Percentiles rank a stretch among this genome's conserved stretches.
Conservation (phyloP, 208 protist genomes). For the Trypanosoma conorhini region DNA sequence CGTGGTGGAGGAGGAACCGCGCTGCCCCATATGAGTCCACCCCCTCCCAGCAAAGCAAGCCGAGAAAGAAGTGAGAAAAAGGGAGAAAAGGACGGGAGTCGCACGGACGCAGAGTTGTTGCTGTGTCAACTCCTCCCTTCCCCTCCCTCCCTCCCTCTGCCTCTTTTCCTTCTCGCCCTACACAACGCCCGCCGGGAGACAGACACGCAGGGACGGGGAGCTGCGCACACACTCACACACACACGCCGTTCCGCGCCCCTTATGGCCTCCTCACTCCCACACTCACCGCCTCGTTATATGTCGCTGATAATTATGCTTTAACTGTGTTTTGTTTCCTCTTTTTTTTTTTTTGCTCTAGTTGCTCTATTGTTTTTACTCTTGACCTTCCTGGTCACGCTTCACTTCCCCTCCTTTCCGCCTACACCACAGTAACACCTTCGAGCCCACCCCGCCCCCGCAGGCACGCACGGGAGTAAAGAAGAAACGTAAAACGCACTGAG, state of each 20-base stretch:
- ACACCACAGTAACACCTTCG: neutral
- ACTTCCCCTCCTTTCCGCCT: too few species aligned
- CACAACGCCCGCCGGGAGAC: neutral
- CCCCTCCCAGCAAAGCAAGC: neutral
- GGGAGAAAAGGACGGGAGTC: conserved; percentile 4
- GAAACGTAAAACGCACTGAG: neutral
- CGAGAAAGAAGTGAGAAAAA: conserved; percentile 34
- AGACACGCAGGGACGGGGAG: neutral
- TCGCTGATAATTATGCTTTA: too few species aligned
- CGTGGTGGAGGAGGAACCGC: neutral
- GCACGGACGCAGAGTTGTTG: neutral
- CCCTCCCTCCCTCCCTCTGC: neutral
- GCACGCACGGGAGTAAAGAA: neutral
- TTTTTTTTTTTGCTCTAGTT: too few species aligned
- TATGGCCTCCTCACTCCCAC: too few species aligned
- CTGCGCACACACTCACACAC: too few species aligned
- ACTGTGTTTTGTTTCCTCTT: too few species aligned
- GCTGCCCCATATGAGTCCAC: conserved; percentile 16
- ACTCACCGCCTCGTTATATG: too few species aligned
- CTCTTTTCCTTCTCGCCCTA: neutral
- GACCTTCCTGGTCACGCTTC: too few species aligned
- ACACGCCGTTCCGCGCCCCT: too few species aligned
- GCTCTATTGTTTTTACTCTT: too few species aligned
- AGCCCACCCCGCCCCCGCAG: neutral
- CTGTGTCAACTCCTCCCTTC: neutral